Evolutionary conservation across 441 rosid genomes (phyloP).

Genomic region (Populus tomentosa): DNA sequence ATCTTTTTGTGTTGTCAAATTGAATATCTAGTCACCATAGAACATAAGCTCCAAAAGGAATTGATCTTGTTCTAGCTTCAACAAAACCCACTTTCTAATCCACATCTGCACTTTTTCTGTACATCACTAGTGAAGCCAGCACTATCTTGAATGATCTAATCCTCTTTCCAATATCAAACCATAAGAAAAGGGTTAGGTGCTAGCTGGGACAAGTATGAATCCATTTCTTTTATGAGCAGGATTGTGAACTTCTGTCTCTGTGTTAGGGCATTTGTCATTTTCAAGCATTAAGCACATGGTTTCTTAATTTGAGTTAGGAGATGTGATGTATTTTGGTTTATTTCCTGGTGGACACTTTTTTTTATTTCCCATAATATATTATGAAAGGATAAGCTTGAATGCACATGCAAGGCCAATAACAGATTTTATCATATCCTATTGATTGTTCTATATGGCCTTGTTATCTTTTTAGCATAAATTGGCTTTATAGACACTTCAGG

Average conservation of each 20-base stretch:
- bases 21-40: background rate
- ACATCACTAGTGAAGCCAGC: too few relatives aligned
- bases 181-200: background rate
- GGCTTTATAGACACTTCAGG: background rate
- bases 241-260: background rate
- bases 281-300: background rate
- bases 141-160: background rate
- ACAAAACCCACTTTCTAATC: too few relatives aligned
- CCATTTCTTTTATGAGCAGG: constrained; percentile 12
- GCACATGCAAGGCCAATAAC: background rate
- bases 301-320: background rate
- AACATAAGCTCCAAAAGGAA: too few relatives aligned
- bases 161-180: background rate
- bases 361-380: background rate
- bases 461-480: background rate
- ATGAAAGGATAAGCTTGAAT: background rate
- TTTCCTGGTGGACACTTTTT: background rate
- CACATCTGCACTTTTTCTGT: background rate
- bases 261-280: constrained; percentile 6
- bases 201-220: constrained; percentile 6
- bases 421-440: background rate
- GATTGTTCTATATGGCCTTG: background rate
- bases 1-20: background rate
- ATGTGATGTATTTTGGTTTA: background rate
- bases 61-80: too few relatives aligned